A percentile compares a stretch with the other conserved stretches of the same genome.
Evolutionary conservation across 352 stramenopile species (phyloP).

Genomic region (Phytophthora sojae): DNA sequence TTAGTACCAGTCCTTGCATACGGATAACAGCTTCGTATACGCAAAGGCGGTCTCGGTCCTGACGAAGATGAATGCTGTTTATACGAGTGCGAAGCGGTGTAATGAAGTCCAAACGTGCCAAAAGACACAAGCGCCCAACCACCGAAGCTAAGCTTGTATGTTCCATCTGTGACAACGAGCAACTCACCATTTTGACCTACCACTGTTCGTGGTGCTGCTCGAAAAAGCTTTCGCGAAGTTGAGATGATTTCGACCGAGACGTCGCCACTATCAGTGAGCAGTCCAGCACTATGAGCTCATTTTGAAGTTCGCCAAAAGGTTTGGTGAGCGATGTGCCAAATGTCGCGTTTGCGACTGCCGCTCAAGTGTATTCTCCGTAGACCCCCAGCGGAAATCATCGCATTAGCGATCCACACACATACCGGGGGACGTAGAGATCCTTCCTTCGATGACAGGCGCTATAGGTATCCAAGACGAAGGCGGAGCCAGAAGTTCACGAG

Average conservation of each 20-base stretch:
- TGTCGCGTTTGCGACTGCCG: not conserved
- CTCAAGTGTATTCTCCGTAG: too few species aligned
- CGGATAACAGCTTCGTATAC: too few species aligned
- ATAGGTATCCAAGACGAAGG: too few species aligned
- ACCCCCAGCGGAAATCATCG: too few species aligned
- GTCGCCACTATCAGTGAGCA: conserved; percentile 5
- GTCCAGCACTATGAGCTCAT: conserved; percentile 9
- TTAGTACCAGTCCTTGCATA: too few species aligned
- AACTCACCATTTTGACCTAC: not conserved
- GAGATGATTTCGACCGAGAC: not conserved
- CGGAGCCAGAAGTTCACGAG: too few species aligned
- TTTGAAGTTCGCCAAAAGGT: conserved; percentile 1
- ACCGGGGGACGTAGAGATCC: too few species aligned
- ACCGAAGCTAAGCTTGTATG: not conserved
- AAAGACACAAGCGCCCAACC: not conserved
- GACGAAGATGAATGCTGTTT: not conserved
- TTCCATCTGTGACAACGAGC: not conserved
- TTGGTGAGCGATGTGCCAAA: not conserved
- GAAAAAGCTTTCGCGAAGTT: conserved; percentile 5
- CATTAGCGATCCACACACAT: too few species aligned
- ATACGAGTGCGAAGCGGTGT: conserved; percentile 2
- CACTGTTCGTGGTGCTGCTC: not conserved
- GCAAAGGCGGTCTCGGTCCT: too few species aligned
- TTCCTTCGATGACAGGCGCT: too few species aligned
- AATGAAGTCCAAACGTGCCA: not conserved